These are phyloP conservation scores for Aspergillus coremiiformis DNA, from an alignment of 495 filamentous ascomycete species.

Conservation along the genomic window DNA sequence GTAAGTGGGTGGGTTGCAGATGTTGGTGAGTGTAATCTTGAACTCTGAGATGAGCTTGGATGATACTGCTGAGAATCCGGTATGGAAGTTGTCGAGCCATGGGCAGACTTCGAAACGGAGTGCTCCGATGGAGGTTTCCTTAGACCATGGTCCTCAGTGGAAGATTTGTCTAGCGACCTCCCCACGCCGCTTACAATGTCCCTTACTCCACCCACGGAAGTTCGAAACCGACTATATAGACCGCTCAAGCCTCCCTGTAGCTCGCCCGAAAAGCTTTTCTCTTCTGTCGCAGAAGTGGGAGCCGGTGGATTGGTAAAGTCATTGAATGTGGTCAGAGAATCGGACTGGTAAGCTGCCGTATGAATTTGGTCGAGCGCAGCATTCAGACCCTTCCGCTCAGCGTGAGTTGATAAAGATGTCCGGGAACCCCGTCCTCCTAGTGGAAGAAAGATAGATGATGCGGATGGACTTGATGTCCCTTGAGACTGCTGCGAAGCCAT, in stretches of 20 bases:
- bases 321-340: slow-evolving; percentile 78
- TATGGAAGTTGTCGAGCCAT: slow-evolving; percentile 16
- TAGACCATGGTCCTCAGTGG: slow-evolving; percentile 17
- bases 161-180: slow-evolving; percentile 31
- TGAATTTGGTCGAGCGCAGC: slow-evolving; percentile 80
- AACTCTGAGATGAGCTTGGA: slow-evolving; percentile 29
- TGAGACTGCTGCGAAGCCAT: slow-evolving; percentile 38
- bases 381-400: slow-evolving; percentile 64
- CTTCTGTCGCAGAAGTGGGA: slow-evolving; percentile 49
- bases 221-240: slow-evolving; percentile 72
- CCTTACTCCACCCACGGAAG: slow-evolving; percentile 65
- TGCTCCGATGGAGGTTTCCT: slow-evolving; percentile 25
- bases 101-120: slow-evolving; percentile 21
- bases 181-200: slow-evolving; percentile 43
- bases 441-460: slow-evolving; percentile 37
- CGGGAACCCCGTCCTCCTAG: slow-evolving; percentile 51
- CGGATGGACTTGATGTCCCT: slow-evolving; percentile 35
- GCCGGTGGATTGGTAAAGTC: slow-evolving; percentile 56
- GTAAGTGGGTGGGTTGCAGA: slow-evolving; percentile 23
- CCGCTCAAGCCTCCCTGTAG: slow-evolving; percentile 78
- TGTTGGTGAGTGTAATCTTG: slow-evolving; percentile 38
- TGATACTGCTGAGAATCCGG: slow-evolving; percentile 23
- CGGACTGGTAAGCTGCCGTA: slow-evolving; percentile 69
- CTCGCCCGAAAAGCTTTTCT: slow-evolving; percentile 61
- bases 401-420: slow-evolving; percentile 52